Evolutionary conservation across 2,329 filamentous ascomycete genomes (phyloP).

Genomic region (Leptoxyphium fumago): DNA sequence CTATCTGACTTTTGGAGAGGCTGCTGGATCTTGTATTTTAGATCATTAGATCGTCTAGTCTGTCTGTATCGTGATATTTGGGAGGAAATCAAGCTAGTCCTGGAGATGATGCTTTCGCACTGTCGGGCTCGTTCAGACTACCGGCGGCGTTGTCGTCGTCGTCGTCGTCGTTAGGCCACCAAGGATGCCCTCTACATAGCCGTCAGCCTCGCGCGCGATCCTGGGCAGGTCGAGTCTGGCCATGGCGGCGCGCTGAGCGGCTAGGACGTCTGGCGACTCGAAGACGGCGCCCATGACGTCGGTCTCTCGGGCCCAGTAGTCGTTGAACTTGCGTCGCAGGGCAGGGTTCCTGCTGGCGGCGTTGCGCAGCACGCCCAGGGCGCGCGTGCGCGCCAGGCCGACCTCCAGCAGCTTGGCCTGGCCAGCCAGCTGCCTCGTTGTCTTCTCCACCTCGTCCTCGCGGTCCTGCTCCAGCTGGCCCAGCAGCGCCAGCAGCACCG

Average conservation of each 20-base stretch:
- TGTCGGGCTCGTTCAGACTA: too few relatives aligned
- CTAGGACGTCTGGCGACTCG: conserved; percentile 62
- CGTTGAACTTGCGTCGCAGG: conserved; percentile 49
- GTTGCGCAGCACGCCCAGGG: conserved; percentile 64
- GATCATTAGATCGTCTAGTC: too few relatives aligned
- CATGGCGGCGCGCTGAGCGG: conserved; percentile 54
- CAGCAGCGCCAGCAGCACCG: conserved; percentile 55
- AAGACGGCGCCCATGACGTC: conserved; percentile 58
- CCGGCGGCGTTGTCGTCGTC: too few relatives aligned
- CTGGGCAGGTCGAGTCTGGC: conserved; percentile 46
- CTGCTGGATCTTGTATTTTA: too few relatives aligned
- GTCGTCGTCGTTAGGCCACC: neutral
- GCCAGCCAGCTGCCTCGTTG: conserved; percentile 41
- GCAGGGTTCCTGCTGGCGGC: conserved; percentile 59
- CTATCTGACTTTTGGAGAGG: too few relatives aligned
- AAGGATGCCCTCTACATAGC: conserved; percentile 30
- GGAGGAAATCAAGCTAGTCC: too few relatives aligned
- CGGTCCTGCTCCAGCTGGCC: conserved; percentile 30
- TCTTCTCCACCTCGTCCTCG: neutral
- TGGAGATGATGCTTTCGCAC: too few relatives aligned
- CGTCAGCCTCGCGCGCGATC: conserved; percentile 50
- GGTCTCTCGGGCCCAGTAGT: conserved; percentile 72
- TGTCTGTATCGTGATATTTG: too few relatives aligned
- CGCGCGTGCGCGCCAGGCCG: conserved; percentile 52
- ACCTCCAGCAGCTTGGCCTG: conserved; percentile 41